Evolutionary conservation across 495 filamentous ascomycete species (phyloP).

Genomic region (Penicillium parvum): DNA sequence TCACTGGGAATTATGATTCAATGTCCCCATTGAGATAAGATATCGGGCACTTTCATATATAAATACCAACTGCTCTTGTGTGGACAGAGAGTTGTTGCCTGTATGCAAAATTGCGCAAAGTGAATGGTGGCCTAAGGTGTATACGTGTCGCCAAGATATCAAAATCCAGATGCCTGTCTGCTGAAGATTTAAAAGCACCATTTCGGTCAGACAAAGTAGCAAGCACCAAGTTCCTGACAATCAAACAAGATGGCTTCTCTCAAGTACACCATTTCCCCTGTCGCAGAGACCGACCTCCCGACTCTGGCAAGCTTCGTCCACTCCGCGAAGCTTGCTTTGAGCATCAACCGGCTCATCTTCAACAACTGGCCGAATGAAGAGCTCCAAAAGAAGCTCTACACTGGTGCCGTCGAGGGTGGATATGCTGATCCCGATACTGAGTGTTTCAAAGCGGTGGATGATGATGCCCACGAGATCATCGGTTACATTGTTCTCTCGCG

Average conservation of each 20-base stretch:
- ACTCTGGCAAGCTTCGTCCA: conserved; percentile 19
- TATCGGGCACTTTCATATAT: no score
- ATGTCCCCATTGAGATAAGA: neutral
- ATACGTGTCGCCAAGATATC: neutral
- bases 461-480: conserved; percentile 11
- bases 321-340: conserved; percentile 23
- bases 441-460: conserved; percentile 14
- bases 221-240: neutral
- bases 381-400: conserved; percentile 15
- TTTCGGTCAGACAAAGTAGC: neutral
- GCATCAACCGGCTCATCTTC: conserved; percentile 30
- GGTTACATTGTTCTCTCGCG: conserved; percentile 15
- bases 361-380: conserved; percentile 25
- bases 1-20: no score
- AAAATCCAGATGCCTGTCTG: neutral
- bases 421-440: conserved; percentile 1
- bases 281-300: conserved; percentile 14
- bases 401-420: conserved; percentile 6
- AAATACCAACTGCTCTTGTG: no score
- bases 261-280: conserved; percentile 13
- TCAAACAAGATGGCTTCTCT: conserved; percentile 8
- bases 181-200: neutral
- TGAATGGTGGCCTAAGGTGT: neutral
- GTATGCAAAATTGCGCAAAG: neutral
- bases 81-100: neutral